phyloP scores from a whole-genome alignment of 495 filamentous ascomycete genomes.

The Penicillium manginii region DNA sequence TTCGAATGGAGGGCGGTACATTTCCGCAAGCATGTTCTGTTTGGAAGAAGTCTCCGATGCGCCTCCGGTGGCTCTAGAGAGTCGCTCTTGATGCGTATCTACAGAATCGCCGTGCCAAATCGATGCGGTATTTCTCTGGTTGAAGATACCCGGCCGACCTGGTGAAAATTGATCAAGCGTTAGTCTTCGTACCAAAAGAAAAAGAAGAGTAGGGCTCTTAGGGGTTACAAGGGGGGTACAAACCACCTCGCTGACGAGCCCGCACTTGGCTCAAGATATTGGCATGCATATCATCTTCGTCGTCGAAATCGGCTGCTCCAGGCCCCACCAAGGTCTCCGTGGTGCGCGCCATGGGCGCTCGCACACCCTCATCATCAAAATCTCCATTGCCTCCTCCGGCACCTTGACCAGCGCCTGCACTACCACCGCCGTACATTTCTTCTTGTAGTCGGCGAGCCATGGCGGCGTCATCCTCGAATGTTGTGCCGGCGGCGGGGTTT shows the following conservation, averaged over 20 bases:
- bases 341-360: constrained; percentile 88
- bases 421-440: constrained; percentile 74
- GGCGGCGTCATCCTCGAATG: constrained; percentile 85
- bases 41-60: constrained; percentile 74
- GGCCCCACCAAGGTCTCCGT: constrained; percentile 90
- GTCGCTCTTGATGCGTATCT: constrained; percentile 49
- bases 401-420: constrained; percentile 19
- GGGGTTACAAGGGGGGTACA: constrained; percentile 31
- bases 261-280: constrained; percentile 70
- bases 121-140: constrained; percentile 67
- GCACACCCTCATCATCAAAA: constrained; percentile 64
- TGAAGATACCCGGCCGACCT: constrained; percentile 79
- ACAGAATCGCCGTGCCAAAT: constrained; percentile 73
- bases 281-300: constrained; percentile 62
- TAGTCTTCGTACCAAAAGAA: constrained; percentile 9
- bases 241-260: constrained; percentile 50
- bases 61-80: constrained; percentile 70
- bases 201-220: neutral
- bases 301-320: constrained; percentile 54
- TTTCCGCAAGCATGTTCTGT: constrained; percentile 76
- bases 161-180: constrained; percentile 4
- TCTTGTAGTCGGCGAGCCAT: constrained; percentile 91
- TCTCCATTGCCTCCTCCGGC: constrained; percentile 4
- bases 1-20: constrained; percentile 90
- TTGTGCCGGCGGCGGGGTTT: constrained; percentile 16